phyloP scores from a whole-genome alignment of 2,329 filamentous ascomycete genomes.

The Colletotrichum musae region DNA sequence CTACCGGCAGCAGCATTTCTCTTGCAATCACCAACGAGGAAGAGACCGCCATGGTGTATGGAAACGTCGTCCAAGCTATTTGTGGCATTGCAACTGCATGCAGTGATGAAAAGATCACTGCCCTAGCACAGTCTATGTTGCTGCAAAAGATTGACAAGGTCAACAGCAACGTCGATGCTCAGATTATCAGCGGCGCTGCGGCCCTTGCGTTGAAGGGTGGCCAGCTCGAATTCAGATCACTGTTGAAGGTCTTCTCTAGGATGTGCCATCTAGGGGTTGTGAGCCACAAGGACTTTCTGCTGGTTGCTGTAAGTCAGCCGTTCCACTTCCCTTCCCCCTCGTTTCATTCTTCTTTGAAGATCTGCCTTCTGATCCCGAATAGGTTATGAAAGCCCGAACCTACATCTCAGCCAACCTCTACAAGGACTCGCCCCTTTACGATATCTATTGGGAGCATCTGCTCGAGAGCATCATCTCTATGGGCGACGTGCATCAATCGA shows the following conservation, averaged over 20 bases:
- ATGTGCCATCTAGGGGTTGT: constrained; percentile 81
- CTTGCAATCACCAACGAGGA: constrained; percentile 82
- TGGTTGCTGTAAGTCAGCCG: constrained; percentile 76
- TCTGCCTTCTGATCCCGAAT: neutral
- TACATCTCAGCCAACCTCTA: constrained; percentile 80
- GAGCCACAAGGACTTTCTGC: constrained; percentile 75
- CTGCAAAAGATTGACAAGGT: constrained; percentile 95
- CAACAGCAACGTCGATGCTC: constrained; percentile 83
- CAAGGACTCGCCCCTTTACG: constrained; percentile 81
- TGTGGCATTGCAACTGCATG: constrained; percentile 88
- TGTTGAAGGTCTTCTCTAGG: constrained; percentile 87
- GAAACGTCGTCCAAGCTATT: constrained; percentile 94
- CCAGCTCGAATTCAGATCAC: constrained; percentile 84
- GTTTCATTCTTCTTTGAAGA: too few relatives aligned
- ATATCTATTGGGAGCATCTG: constrained; percentile 86
- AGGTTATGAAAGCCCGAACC: constrained; percentile 84
- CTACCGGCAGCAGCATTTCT: constrained; percentile 84
- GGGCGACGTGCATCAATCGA: constrained; percentile 84
- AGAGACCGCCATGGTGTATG: constrained; percentile 82
- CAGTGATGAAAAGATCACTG: constrained; percentile 91
- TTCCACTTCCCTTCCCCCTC: neutral
- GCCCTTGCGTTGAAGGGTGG: constrained; percentile 83
- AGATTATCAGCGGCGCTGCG: constrained; percentile 87
- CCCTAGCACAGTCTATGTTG: constrained; percentile 93
- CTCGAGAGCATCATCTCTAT: constrained; percentile 91